Percentiles rank a stretch among this genome's conserved stretches.
These are phyloP conservation scores for Ogataea populi-albae DNA, from an alignment of 805 yeast genomes.

Conservation along the genomic window DNA sequence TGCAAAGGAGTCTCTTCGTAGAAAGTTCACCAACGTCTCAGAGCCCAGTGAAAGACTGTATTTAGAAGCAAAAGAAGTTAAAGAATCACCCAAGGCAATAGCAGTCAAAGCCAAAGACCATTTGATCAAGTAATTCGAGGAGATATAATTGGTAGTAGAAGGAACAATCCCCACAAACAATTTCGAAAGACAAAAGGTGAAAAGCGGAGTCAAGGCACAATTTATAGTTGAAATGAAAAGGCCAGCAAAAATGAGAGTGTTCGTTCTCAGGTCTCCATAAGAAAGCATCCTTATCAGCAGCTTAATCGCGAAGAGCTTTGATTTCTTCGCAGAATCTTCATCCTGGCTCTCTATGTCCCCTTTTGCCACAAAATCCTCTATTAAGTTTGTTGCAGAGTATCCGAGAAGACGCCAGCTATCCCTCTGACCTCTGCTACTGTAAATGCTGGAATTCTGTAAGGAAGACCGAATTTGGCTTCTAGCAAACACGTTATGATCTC, in stretches of 20 bases:
- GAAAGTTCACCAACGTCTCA: constrained; percentile 60
- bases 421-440: no score
- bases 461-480: constrained; percentile 3
- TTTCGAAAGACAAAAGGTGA: constrained; percentile 74
- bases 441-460: no score
- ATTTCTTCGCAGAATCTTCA: constrained; percentile 21
- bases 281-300: constrained; percentile 19
- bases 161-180: constrained; percentile 64
- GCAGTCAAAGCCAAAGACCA: constrained; percentile 71
- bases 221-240: constrained; percentile 48
- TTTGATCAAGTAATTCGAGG: constrained; percentile 35
- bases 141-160: constrained; percentile 28
- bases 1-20: constrained; percentile 50
- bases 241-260: constrained; percentile 44
- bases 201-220: constrained; percentile 70
- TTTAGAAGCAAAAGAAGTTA: constrained; percentile 48
- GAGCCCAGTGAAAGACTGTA: constrained; percentile 54
- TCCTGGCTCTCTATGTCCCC: constrained; percentile 13
- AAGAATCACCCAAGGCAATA: constrained; percentile 63
- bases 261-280: constrained; percentile 4
- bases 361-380: background rate
- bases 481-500: background rate
- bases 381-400: no score
- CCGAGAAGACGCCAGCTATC: no score
- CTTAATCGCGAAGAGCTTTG: constrained; percentile 31